Base-by-base conservation (phyloP, 148 eudicot species). In the Fagopyrum esculentum region DNA sequence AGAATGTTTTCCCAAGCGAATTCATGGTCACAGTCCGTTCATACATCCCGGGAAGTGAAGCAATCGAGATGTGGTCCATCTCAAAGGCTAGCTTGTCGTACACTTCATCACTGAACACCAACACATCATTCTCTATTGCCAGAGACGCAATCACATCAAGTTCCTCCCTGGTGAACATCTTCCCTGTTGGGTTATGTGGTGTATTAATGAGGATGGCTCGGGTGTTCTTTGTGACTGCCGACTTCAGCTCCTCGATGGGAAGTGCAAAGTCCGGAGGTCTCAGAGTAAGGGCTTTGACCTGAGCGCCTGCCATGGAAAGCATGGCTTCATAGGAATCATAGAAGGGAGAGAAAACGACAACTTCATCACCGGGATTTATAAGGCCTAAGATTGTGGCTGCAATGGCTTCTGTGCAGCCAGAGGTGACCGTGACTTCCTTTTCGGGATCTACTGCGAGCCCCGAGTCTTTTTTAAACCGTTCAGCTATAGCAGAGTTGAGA, bases 341-440 rank as follows among this genome's bases (percentile, higher is more conserved):
- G 75, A 96, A 96, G 0, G 99, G 99, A n/a, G 99, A 98, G 76
- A 96, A 92, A 48, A 96, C 68, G 70, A 96, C 83, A 52, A 96
- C 98, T 78, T 96, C 98, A 74, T 96, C 99, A 29, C 91, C 97
- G 0, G 98, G 94, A 81, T 96, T 90, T 75, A 96, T 96, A 78
- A 96, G 81, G 26, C 99, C 99, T 50, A 96, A 82, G 16, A 96
- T 92, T 73, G 99, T 85, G 19, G 99, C 97, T 40, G 99, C 99
- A 40, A 96, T 96, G 64, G 99, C 99, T 83, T 96, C 99, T 0
- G 99, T 96, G 89, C 99, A 96, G 49, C 99, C 99, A 9, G 99
- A 90, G 79, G 99, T 96, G 79, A 96, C 94, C 0, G 99, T 96
- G 12, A 96, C 85, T 88, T 96, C 99, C 78, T 87, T 96, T 77